Conservation (phyloP, 495 filamentous ascomycete species). For the Penicillium fimorum region DNA sequence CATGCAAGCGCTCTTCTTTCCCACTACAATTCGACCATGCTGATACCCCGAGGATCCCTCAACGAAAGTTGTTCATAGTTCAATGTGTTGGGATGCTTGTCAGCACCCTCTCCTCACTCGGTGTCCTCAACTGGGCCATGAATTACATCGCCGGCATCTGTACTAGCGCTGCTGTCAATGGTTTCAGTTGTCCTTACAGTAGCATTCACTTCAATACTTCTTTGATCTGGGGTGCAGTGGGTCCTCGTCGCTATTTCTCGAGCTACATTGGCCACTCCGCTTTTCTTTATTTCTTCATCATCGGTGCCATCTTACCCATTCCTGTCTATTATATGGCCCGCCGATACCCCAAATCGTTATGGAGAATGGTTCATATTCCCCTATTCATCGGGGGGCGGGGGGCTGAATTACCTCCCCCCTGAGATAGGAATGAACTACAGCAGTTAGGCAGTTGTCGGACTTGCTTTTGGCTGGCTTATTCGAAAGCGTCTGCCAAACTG, state of each 20-base stretch:
- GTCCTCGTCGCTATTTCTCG: constrained; percentile 61
- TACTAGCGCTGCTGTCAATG: constrained; percentile 70
- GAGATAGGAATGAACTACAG: constrained; percentile 77
- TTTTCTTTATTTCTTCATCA: constrained; percentile 68
- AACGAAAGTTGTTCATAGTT: constrained; percentile 66
- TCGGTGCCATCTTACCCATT: constrained; percentile 70
- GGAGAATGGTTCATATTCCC: constrained; percentile 27
- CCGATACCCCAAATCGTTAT: constrained; percentile 27
- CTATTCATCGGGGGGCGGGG: constrained; percentile 29
- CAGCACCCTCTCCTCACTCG: constrained; percentile 67
- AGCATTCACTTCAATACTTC: constrained; percentile 83
- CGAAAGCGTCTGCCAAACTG: constrained; percentile 58
- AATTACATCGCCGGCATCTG: constrained; percentile 69
- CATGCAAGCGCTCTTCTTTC: constrained; percentile 40
- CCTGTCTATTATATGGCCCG: constrained; percentile 59
- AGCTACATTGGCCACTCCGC: constrained; percentile 50
- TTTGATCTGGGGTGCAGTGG: constrained; percentile 86
- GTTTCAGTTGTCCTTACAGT: constrained; percentile 82
- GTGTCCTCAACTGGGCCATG: constrained; percentile 84
- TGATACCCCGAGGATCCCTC: constrained; percentile 54
- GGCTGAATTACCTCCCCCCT: constrained; percentile 32
- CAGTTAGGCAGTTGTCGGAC: constrained; percentile 79
- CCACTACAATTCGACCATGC: neutral
- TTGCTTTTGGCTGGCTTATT: constrained; percentile 61
- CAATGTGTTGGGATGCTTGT: constrained; percentile 64